These are phyloP conservation scores for Fusarium continuum DNA, from an alignment of 2,329 filamentous ascomycete species.

Conservation along the genomic window DNA sequence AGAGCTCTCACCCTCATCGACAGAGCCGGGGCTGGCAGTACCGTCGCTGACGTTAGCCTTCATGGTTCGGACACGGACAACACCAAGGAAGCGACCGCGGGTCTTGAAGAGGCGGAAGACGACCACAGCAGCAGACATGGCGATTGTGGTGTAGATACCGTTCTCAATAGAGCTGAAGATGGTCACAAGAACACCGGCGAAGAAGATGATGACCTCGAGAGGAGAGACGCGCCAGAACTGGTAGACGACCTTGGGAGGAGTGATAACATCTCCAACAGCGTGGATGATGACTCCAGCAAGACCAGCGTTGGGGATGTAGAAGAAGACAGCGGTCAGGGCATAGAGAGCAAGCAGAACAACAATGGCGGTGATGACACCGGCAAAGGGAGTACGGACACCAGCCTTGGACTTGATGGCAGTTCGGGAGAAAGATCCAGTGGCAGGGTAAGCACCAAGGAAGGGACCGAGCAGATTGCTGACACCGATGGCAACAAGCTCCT, in stretches of 20 bases:
- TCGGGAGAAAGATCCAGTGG: constrained; percentile 88
- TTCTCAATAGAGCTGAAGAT: constrained; percentile 84
- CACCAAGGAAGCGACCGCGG: constrained; percentile 79
- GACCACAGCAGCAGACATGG: constrained; percentile 73
- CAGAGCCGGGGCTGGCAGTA: constrained; percentile 41
- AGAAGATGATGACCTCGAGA: constrained; percentile 84
- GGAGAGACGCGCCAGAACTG: constrained; percentile 90
- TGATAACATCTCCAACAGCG: constrained; percentile 86
- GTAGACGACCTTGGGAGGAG: constrained; percentile 82
- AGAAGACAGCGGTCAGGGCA: constrained; percentile 84
- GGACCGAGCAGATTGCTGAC: constrained; percentile 78
- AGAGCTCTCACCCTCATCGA: constrained; percentile 58
- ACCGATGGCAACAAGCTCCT: constrained; percentile 81
- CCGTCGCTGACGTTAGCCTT: constrained; percentile 75
- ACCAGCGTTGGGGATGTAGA: constrained; percentile 81
- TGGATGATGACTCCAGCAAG: constrained; percentile 90
- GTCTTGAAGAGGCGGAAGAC: constrained; percentile 83
- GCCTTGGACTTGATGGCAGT: constrained; percentile 96
- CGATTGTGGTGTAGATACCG: constrained; percentile 85
- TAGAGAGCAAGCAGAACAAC: constrained; percentile 88
- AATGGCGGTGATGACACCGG: constrained; percentile 83
- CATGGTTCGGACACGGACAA: constrained; percentile 85
- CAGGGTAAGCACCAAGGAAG: constrained; percentile 84
- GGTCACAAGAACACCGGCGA: constrained; percentile 83
- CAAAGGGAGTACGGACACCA: constrained; percentile 86